Evolutionary conservation across 75 land plant species (phyloP).

Genomic region (Cryptomeria japonica): DNA sequence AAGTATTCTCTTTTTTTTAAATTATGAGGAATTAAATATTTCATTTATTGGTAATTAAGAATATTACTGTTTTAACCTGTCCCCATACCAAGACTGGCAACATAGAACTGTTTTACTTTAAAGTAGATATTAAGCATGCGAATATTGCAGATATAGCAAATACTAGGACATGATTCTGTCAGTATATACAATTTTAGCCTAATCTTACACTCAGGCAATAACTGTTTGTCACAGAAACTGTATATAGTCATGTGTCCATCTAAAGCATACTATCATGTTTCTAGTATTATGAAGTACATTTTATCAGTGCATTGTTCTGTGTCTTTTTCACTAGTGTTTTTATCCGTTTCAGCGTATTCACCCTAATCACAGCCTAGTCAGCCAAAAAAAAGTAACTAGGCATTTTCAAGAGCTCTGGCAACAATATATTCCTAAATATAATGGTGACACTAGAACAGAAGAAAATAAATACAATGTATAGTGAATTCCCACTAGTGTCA

Average conservation of each 20-base stretch:
- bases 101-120: not conserved
- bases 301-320: not conserved
- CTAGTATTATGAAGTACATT: not conserved
- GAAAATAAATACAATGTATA: not conserved
- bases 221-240: not conserved
- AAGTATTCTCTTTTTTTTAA: too few species aligned
- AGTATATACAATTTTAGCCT: not conserved
- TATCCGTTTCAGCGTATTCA: not conserved
- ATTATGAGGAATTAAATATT: too few species aligned
- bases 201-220: not conserved
- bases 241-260: not conserved
- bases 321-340: not conserved
- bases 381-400: not conserved
- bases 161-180: not conserved
- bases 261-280: not conserved
- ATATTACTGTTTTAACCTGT: too few species aligned
- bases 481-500: not conserved
- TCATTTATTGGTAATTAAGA: too few species aligned
- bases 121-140: not conserved
- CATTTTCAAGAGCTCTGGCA: not conserved
- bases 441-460: not conserved
- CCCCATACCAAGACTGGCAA: too few species aligned
- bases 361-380: not conserved
- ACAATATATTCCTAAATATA: not conserved
- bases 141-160: not conserved